Percentiles rank a stretch among this genome's conserved stretches.
Conservation (phyloP, 352 stramenopile species). For the Halophytophthora batemanensis region DNA sequence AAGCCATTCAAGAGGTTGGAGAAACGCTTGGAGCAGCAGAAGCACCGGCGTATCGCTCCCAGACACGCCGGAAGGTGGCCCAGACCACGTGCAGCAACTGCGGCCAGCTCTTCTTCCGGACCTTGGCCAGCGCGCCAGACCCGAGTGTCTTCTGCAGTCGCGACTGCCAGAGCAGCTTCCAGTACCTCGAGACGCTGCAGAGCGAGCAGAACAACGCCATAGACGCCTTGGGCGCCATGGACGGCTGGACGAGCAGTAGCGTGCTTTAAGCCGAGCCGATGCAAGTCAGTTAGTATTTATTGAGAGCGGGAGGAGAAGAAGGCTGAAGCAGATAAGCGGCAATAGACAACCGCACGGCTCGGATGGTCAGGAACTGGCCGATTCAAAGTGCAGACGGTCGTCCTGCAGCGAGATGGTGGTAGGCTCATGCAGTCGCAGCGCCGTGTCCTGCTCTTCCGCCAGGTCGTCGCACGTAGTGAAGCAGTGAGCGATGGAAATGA, state of each 20-base stretch:
- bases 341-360: slow-evolving; percentile 1
- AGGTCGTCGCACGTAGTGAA: slow-evolving; percentile 88
- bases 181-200: slow-evolving; percentile 49
- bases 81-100: slow-evolving; percentile 57
- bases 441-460: slow-evolving; percentile 30
- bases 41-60: slow-evolving; percentile 9
- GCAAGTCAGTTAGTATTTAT: no score
- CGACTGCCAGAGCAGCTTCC: slow-evolving; percentile 61
- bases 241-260: slow-evolving; percentile 22
- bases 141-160: slow-evolving; percentile 45
- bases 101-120: slow-evolving; percentile 39
- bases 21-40: slow-evolving; percentile 13
- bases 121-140: slow-evolving; percentile 20
- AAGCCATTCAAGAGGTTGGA: slow-evolving; percentile 22
- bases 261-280: no score
- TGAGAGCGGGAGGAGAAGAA: slow-evolving; percentile 5
- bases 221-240: slow-evolving; percentile 27
- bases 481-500: slow-evolving; percentile 87
- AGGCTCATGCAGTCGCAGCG: slow-evolving; percentile 47
- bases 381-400: slow-evolving; percentile 66
- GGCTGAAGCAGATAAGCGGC: slow-evolving; percentile 9
- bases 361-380: slow-evolving; percentile 21
- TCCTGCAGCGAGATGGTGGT: slow-evolving; percentile 56
- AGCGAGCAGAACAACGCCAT: no score
- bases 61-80: slow-evolving; percentile 20